Base-by-base conservation (phyloP, 495 filamentous ascomycete genomes). In the Usnea hakonensis region DNA sequence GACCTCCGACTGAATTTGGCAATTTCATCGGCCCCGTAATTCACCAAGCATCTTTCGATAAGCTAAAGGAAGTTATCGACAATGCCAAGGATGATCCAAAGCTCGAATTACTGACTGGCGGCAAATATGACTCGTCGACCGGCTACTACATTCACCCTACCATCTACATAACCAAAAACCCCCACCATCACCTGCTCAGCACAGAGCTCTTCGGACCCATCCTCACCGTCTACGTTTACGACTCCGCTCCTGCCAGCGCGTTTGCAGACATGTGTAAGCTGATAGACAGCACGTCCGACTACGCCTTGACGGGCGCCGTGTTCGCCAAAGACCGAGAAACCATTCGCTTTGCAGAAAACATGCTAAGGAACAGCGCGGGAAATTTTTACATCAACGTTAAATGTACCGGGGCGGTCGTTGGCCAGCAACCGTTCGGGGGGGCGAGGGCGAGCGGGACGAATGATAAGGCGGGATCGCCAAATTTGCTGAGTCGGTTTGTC, bases 381-480 rank as follows among this genome's bases (percentile, higher is more conserved):
- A 95, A 94, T 72, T 92, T 94, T 73, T 95, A 94, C 71, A 84
- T 95, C 76, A 96, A 96, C 77, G 90, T 87, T 78, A 95, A 96
- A 83, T 88, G 85, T 73, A 96, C 91, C 4, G 91, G 90, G 55
- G 91, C 91, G 11, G 90, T 96, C 41, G 90, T 95, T 3, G 91
- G 90, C 17, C 91, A 96, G 80, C 91, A 96, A 75, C 88, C 91
- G 35, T 96, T 96, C 73, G 91, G 91, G 52, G 91, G 91, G 57
- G 86, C 87, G 44, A 81, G 91, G 64, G 90, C 89, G 13, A 92
- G 88, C 67, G 91, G 91, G 17, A 96, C 91, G 50, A 94, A 94
- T 67, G 91, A 96, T 75, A 96, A 96, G 81, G 90, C 90, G 11
- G 91, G 91, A 19, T 91, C 87, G 70, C 78, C 79, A 62, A 88